These are phyloP conservation scores for Alopecurus myosuroides DNA, from an alignment of 176 grass and related monocot genomes.

Conservation along the genomic window DNA sequence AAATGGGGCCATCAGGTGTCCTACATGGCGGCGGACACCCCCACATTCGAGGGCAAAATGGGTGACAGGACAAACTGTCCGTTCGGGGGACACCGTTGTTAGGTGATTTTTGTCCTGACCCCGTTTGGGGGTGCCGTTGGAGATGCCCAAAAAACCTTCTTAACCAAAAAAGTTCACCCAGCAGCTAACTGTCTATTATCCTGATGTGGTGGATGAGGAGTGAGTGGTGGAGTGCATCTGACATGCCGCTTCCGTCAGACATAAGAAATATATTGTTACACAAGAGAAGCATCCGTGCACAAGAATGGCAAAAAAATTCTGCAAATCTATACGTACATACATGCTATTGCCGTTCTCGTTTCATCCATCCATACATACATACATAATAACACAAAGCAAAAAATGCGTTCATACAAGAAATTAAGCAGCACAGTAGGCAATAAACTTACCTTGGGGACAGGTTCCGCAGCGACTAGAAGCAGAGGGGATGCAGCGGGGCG, in stretches of 20 bases:
- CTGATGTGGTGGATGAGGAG: too few species aligned
- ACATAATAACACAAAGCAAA: accelerated
- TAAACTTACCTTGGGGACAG: neutral
- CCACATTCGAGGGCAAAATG: too few species aligned
- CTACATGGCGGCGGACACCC: too few species aligned
- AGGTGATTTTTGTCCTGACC: too few species aligned
- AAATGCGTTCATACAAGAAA: neutral
- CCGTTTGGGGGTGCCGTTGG: too few species aligned
- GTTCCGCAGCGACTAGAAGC: neutral
- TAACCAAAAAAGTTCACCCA: too few species aligned
- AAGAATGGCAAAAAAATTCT: neutral
- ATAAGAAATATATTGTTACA: neutral
- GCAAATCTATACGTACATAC: neutral
- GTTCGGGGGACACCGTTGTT: too few species aligned
- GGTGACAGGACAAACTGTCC: too few species aligned
- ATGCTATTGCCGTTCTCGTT: neutral
- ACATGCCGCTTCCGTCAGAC: neutral
- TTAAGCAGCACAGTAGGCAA: neutral
- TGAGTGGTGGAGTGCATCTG: too few species aligned
- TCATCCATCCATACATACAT: neutral
- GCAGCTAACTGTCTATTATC: too few species aligned
- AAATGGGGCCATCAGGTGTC: too few species aligned
- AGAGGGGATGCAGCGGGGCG: neutral
- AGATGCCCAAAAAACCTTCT: too few species aligned
- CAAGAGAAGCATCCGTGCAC: neutral